Conservation (phyloP, 2,329 filamentous ascomycete species). For the Arthrobotrys sinensis region DNA sequence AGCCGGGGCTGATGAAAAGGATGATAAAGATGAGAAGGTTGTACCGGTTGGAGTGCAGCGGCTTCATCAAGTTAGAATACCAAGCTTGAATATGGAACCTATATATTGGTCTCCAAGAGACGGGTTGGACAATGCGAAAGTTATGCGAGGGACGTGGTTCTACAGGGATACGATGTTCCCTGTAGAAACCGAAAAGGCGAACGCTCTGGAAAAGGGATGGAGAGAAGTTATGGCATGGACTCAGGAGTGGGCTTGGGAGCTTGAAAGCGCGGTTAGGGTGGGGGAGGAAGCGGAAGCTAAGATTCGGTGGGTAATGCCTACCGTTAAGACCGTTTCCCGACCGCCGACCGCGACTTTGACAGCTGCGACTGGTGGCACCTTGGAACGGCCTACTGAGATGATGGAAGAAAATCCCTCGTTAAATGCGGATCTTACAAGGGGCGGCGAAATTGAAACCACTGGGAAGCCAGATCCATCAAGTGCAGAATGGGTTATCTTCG, state of each 20-base stretch:
- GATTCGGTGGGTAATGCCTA: constrained; percentile 70
- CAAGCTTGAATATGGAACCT: constrained; percentile 88
- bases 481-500: constrained; percentile 79
- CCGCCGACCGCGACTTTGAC: constrained; percentile 47
- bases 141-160: constrained; percentile 94
- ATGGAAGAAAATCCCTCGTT: constrained; percentile 18
- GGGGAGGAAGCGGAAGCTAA: constrained; percentile 93
- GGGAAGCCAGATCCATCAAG: constrained; percentile 47
- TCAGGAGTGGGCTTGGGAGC: constrained; percentile 91
- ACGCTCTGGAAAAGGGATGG: constrained; percentile 93
- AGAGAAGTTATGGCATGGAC: constrained; percentile 88
- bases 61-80: constrained; percentile 88
- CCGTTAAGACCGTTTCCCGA: constrained; percentile 44
- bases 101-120: constrained; percentile 98
- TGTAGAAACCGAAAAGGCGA: constrained; percentile 86
- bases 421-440: constrained; percentile 46
- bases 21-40: constrained; percentile 68
- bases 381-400: constrained; percentile 23
- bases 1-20: constrained; percentile 19
- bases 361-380: background rate
- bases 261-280: constrained; percentile 90
- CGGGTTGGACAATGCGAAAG: constrained; percentile 78
- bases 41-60: constrained; percentile 91
- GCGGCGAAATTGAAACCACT: constrained; percentile 35
- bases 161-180: constrained; percentile 96